Conservation (phyloP, 179 eudicot species). For the Vitellaria paradoxa region DNA sequence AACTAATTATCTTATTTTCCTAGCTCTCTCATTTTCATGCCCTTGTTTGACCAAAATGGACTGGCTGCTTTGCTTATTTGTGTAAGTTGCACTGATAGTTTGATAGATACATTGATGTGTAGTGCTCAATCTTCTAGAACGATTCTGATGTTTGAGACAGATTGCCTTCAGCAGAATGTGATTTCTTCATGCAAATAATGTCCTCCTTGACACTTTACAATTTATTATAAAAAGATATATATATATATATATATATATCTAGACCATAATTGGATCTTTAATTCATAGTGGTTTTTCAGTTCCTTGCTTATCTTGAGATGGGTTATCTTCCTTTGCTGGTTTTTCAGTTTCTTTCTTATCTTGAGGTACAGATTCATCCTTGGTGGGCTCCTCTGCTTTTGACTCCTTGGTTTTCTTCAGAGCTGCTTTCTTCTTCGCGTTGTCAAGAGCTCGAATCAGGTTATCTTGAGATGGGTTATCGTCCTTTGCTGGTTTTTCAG, state of each 20-base stretch:
- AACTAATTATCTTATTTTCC: neutral
- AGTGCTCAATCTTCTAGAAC: neutral
- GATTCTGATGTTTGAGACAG: neutral
- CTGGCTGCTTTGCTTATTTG: neutral
- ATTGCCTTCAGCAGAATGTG: neutral
- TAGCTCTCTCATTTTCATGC: neutral
- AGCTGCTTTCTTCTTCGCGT: conserved; percentile 15
- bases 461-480: conserved; percentile 15
- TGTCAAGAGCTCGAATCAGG: conserved; percentile 24
- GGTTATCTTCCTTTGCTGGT: conserved; percentile 9
- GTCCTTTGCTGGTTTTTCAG: neutral
- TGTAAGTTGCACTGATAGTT: neutral
- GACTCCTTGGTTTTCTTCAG: conserved; percentile 5
- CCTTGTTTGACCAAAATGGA: neutral
- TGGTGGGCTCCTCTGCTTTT: neutral
- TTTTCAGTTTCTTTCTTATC: neutral
- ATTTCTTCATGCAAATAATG: neutral
- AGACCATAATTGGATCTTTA: neutral
- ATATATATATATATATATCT: neutral
- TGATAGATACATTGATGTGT: neutral
- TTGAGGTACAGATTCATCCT: neutral
- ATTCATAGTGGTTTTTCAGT: neutral
- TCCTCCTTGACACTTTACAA: neutral
- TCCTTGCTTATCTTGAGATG: neutral
- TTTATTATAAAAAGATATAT: neutral